Base-by-base conservation (phyloP, 805 yeast species). In the Wickerhamiella australiensis region DNA sequence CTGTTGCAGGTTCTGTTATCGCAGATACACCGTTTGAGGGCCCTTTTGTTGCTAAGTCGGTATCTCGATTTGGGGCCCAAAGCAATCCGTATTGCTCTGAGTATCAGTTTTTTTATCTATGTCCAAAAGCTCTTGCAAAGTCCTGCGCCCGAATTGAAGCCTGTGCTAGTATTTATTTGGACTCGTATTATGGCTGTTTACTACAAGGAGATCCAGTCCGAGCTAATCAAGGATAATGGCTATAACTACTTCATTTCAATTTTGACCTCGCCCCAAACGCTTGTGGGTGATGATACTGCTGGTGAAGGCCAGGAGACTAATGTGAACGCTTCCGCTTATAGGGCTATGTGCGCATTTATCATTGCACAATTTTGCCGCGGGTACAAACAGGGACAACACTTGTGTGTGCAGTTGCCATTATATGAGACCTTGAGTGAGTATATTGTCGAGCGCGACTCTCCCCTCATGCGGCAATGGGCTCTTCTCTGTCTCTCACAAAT, bases 161-260 rank as follows among this genome's bases (percentile, higher is more conserved):
- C 97, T 0, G 95, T 90, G 2, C 67, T 92, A 51, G 92, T 92
- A 1, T 92, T 90, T 59, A 92, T 92, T 49, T 92, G 98, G 98
- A 95, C 97, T 0, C 73, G 97, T 56, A 86, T 92, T 20, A 86
- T 92, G 92, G 88, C 96, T 2, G 94, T 92, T 21, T 97, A 90
- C 65, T 82, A 83, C 62, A 76, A 78, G 55, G 82, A 83, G 59
- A 85, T 95, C 2, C 98, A 92, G 63, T 87, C 82, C 54, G 98
- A 92, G 60, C 73, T 92, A 26, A 76, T 92, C 55, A 88, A 88
- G 58, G 97, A 90, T 60, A 82, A 82, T 59, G 95, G 96, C 0
- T 88, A 79, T 64, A 78, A 80, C 58, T 90, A 92, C 63, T 92
- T 92, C 62, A 77, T 86, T 41, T 78, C 80, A 52, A 85, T 90